Evolutionary conservation across 192 early-diverging fungal genomes (phyloP).

Genomic region (Podila minutissima): DNA sequence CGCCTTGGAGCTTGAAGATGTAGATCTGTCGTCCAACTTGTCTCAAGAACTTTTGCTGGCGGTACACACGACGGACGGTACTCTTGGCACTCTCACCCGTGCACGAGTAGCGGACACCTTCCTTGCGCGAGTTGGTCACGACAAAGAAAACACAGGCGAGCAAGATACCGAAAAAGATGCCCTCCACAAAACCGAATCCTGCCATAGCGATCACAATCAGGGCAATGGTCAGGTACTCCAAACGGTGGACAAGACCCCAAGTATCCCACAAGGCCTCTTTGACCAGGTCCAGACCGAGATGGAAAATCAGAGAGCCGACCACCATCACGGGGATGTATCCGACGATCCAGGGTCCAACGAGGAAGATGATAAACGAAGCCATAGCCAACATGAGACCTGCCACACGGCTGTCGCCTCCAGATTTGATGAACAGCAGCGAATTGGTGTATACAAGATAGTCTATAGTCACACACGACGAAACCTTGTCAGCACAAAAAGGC

Average conservation of each 20-base stretch:
- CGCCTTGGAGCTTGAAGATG: slow-evolving; percentile 91
- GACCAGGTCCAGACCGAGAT: slow-evolving; percentile 92
- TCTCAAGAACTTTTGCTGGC: slow-evolving; percentile 88
- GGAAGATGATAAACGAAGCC: slow-evolving; percentile 79
- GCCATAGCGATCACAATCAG: slow-evolving; percentile 91
- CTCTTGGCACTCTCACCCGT: slow-evolving; percentile 78
- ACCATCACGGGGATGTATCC: slow-evolving; percentile 95
- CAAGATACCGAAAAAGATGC: slow-evolving; percentile 92
- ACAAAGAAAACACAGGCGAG: slow-evolving; percentile 97
- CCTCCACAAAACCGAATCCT: slow-evolving; percentile 94
- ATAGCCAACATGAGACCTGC: slow-evolving; percentile 86
- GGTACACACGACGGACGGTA: slow-evolving; percentile 88
- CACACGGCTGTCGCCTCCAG: slow-evolving; percentile 87
- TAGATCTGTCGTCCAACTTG: slow-evolving; percentile 87
- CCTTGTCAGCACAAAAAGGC: too few species aligned
- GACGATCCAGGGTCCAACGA: slow-evolving; percentile 87
- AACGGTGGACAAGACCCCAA: slow-evolving; percentile 79
- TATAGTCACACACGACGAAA: slow-evolving; percentile 7
- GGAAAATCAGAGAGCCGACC: slow-evolving; percentile 95
- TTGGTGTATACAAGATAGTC: slow-evolving; percentile 96
- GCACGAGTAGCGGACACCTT: slow-evolving; percentile 71
- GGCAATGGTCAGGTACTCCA: slow-evolving; percentile 93
- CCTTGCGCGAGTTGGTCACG: slow-evolving; percentile 73
- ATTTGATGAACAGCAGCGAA: slow-evolving; percentile 91
- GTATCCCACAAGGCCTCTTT: slow-evolving; percentile 94